Conservation (phyloP, 495 filamentous ascomycete genomes). For the Astrothelium macrocarpum region DNA sequence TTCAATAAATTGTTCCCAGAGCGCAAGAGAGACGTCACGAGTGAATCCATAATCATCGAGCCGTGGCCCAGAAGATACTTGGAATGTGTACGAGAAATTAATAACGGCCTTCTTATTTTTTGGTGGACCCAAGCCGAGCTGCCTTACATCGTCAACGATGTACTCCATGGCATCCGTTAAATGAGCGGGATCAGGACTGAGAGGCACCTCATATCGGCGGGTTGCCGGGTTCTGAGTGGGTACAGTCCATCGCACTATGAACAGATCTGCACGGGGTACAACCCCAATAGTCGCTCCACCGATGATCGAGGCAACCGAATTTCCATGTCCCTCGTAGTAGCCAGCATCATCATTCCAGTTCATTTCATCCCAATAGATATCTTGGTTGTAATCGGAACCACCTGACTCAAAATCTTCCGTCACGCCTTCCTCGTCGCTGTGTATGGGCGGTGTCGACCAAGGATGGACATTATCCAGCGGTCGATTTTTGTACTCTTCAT, state of each 20-base stretch:
- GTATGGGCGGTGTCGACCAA: neutral
- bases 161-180: slow-evolving; percentile 1
- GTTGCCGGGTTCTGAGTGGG: neutral
- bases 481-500: slow-evolving; percentile 3
- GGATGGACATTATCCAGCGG: neutral
- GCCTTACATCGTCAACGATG: slow-evolving; percentile 3
- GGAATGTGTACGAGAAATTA: neutral
- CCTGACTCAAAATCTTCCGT: neutral
- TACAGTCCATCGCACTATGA: slow-evolving; percentile 1
- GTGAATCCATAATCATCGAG: neutral
- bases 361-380: neutral
- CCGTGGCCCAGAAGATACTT: neutral
- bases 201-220: neutral
- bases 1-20: neutral
- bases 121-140: neutral
- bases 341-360: neutral
- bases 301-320: neutral
- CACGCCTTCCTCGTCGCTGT: neutral
- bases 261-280: neutral
- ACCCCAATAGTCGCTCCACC: neutral
- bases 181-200: neutral
- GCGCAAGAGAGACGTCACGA: neutral
- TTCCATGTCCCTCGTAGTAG: neutral
- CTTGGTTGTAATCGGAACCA: neutral
- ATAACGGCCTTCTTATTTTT: slow-evolving; percentile 1